phyloP scores from a whole-genome alignment of 331 rosid species.

The Quercus tomentella region DNA sequence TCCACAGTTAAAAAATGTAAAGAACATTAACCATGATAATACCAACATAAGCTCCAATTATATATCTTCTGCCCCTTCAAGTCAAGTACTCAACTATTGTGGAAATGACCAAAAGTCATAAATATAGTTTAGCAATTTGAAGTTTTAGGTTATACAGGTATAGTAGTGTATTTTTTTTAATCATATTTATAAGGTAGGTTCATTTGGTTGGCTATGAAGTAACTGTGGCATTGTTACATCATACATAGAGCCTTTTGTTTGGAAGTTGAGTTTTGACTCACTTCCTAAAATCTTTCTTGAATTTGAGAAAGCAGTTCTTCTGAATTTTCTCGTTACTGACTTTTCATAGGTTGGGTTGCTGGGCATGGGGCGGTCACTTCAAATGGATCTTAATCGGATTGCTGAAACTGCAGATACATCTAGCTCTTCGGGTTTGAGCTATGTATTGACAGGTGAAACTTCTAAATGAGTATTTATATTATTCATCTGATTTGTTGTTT shows the following conservation, averaged over 20 bases:
- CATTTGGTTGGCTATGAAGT: neutral
- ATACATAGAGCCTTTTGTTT: neutral
- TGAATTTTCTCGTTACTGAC: neutral
- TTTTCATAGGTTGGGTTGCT: constrained; percentile 73
- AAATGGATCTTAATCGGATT: constrained; percentile 84
- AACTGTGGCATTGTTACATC: neutral
- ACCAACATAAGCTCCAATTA: neutral
- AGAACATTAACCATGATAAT: neutral
- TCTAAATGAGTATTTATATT: neutral
- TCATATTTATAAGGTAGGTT: neutral
- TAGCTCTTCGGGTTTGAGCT: constrained; percentile 72
- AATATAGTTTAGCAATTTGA: neutral
- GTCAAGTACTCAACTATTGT: neutral
- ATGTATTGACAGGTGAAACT: constrained; percentile 74
- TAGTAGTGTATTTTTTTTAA: neutral
- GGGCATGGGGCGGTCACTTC: constrained; percentile 87
- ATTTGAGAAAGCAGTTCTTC: constrained; percentile 10
- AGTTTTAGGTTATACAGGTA: neutral
- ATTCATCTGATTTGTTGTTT: constrained; percentile 12
- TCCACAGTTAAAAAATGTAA: neutral
- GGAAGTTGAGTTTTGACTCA: neutral
- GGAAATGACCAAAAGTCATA: neutral
- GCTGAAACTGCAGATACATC: constrained; percentile 91
- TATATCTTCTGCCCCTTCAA: neutral
- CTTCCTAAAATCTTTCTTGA: constrained; percentile 9